Evolutionary conservation across 2,329 filamentous ascomycete genomes (phyloP), one percentile per base, ranked within the genome.

Genomic region (Colletotrichum camelliae): DNA sequence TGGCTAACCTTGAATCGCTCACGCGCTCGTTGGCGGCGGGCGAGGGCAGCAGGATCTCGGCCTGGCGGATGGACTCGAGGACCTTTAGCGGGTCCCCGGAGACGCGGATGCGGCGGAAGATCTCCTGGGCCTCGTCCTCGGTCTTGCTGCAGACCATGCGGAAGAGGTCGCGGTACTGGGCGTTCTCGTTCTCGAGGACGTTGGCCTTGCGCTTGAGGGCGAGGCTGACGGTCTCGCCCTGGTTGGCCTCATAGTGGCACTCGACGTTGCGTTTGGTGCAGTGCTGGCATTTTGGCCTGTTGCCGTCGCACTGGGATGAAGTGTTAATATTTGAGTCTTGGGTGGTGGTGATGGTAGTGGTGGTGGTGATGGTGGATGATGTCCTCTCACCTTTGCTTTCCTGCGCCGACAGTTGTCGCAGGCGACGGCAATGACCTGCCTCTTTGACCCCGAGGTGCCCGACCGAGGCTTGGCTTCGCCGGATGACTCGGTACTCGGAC

Each of bases 51-150:
- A 80, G 73, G 13, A 78, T 76, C 37, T 80, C 79, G 66, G 78
- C 79, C 31, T 78, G 75, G 3, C 77, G 52, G 43, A 79, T 77
- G n/a, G 71, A 75, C 24, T 78, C 71, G 16, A 79, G 37, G 35
- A 78, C 66, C 52, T 31, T 76, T 35, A 76, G 65, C 33, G 77
- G 72, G 33, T 73, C 73, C 27, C 74, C 65, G 5, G 75, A 67
- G 8, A 58, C n/a, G 6, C 78, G 68, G 16, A 80, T 72, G 27
- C 77, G 74, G 35, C 72, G 77, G 55, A 77, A 78, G 29, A 79
- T 73, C 52, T 79, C 79, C 7, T 77, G 68, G 4, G 77, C 78
- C 29, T 80, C 78, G 15, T 74, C 62, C 33, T 78, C 78, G 13
- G 79, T 72, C 21, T 70, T 70, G n/a, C 64, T 70, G 21, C 66